Evolutionary conservation across 148 eudicot species (phyloP), one percentile per base, ranked within the genome.

Genomic region (Agrostemma githago): DNA sequence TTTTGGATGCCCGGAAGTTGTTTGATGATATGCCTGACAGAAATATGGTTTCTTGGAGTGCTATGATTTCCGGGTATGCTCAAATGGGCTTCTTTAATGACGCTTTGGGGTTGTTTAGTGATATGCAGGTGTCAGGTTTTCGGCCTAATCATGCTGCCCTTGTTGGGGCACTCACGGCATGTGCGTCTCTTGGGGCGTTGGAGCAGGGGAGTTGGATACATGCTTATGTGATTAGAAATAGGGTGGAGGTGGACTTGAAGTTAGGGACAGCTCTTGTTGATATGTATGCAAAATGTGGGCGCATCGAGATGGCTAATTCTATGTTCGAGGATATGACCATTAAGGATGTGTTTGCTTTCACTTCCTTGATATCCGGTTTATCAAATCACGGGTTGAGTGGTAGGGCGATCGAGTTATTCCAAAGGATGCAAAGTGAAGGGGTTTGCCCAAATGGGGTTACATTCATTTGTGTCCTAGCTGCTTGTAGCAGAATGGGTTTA

Each of bases 121-220:
- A 81, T 57, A 89, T 88, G 90, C 83, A 82, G 82, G 40, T 73
- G 19, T 68, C 66, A 60, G 92, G 90, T 71, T 16, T 89, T 60
- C 75, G 76, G 71, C 93, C 92, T 48, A 84, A 87, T 75, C 86
- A 79, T 74, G 76, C 92, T 14, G 79, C 81, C 20, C 15, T 88
- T 4, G 90, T 92, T 0, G 89, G 89, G n/a, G 90, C 87, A 8
- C 84, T 92, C 20, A 81, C 88, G 0, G 90, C 94, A 0, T 89
- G 94, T 74, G 85, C 87, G 8, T 75, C 71, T 66, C 92, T 92
- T 51, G 90, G 94, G 62, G 88, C 90, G 17, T 44, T 89, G 54
- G 92, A 83, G 62, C 92, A 86, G 60, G 97, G 97, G 69, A 86
- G 80, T 83, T 88, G 92, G 93, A 85, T 91, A 61, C 94, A 91